Percentiles rank a stretch among this genome's conserved stretches.
These are phyloP conservation scores for Ramichloridium luteum DNA, from an alignment of 2,329 filamentous ascomycete genomes.

Conservation along the genomic window DNA sequence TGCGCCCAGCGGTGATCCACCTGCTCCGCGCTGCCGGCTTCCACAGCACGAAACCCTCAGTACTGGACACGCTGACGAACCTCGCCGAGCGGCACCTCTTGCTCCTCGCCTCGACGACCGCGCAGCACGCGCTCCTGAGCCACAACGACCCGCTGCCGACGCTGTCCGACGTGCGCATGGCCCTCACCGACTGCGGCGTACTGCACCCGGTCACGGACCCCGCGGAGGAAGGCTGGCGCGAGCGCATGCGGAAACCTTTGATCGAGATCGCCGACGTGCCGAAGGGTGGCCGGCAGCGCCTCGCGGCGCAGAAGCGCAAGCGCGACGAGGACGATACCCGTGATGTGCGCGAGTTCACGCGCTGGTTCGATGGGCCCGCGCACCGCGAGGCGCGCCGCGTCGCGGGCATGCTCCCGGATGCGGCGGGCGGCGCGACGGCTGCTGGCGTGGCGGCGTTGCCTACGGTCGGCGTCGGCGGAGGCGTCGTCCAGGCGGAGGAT, in stretches of 20 bases:
- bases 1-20: conserved; percentile 78
- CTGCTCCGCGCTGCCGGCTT: conserved; percentile 87
- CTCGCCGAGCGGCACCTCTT: conserved; percentile 70
- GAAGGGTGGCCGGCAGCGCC: conserved; percentile 19
- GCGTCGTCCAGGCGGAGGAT: conserved; percentile 33
- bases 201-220: conserved; percentile 56
- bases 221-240: conserved; percentile 55
- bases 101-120: conserved; percentile 60
- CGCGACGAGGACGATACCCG: conserved; percentile 59
- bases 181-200: conserved; percentile 68
- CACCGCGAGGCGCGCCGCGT: conserved; percentile 74
- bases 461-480: conserved; percentile 27
- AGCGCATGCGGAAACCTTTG: conserved; percentile 34
- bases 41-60: conserved; percentile 66
- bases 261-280: conserved; percentile 29
- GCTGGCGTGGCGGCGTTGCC: conserved; percentile 37
- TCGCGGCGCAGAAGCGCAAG: conserved; percentile 30
- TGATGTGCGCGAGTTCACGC: conserved; percentile 65
- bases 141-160: conserved; percentile 52
- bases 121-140: conserved; percentile 57
- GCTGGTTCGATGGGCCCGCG: conserved; percentile 62
- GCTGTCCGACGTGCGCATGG: conserved; percentile 71
- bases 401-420: conserved; percentile 48
- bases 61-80: conserved; percentile 79
- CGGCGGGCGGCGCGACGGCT: conserved; percentile 40